Evolutionary conservation across 192 early-diverging fungal genomes (phyloP).

Genomic region (Backusella psychrophila): DNA sequence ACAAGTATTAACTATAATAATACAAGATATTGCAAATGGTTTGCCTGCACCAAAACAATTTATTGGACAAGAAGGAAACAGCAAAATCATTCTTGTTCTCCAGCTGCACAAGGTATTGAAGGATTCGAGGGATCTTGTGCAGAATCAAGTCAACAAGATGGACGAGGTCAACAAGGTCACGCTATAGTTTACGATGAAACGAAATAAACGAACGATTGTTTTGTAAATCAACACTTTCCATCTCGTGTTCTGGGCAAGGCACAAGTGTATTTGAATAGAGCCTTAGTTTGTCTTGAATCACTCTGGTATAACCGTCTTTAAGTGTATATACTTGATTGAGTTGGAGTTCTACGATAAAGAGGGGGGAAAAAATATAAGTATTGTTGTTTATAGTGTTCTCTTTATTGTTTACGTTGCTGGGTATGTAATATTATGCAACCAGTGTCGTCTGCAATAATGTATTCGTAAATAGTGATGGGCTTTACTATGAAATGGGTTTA

Average conservation of each 20-base stretch:
- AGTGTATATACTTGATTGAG: background rate
- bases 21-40: slow-evolving; percentile 19
- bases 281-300: slow-evolving; percentile 12
- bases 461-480: slow-evolving; percentile 7
- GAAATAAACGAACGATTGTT: slow-evolving; percentile 12
- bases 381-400: background rate
- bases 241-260: background rate
- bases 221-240: background rate
- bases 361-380: background rate
- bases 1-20: background rate
- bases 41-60: slow-evolving; percentile 23
- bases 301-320: slow-evolving; percentile 14
- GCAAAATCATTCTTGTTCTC: slow-evolving; percentile 17
- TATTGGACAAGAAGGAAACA: slow-evolving; percentile 26
- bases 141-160: slow-evolving; percentile 14
- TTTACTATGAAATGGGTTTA: background rate
- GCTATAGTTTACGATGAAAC: slow-evolving; percentile 3
- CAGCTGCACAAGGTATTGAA: slow-evolving; percentile 23
- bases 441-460: slow-evolving; percentile 23
- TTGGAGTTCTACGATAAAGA: slow-evolving; percentile 1
- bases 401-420: background rate
- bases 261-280: background rate
- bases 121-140: slow-evolving; percentile 16
- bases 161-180: slow-evolving; percentile 30
- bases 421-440: slow-evolving; percentile 21